Percentiles rank a stretch among this genome's conserved stretches.
Evolutionary conservation across 1,284 basidiomycete genomes (phyloP).

Genomic region (Rhodotorula glutinis): DNA sequence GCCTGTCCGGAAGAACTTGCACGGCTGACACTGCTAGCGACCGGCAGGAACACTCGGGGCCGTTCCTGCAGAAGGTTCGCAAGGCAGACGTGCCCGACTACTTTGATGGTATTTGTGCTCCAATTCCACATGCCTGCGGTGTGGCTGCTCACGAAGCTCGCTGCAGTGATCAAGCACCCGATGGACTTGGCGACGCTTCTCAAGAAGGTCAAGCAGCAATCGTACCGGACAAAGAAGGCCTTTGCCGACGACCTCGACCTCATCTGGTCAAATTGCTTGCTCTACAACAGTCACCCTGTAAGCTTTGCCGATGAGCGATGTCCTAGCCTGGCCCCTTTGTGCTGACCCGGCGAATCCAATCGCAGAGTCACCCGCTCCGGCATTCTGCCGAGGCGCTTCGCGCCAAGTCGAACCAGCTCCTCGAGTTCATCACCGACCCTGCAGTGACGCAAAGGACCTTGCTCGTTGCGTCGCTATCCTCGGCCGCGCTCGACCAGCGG

Average conservation of each 20-base stretch:
- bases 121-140: fast-evolving
- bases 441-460: conserved; percentile 25
- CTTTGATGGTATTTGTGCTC: conserved; percentile 61
- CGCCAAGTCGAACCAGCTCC: conserved; percentile 73
- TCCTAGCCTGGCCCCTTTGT: not conserved
- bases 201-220: conserved; percentile 68
- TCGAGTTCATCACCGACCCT: conserved; percentile 82
- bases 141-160: too few species aligned
- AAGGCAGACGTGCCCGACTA: conserved; percentile 84
- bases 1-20: conserved; percentile 65
- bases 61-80: conserved; percentile 83
- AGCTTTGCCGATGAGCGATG: conserved; percentile 45
- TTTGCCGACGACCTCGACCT: conserved; percentile 91
- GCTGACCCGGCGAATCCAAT: not conserved
- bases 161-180: conserved; percentile 73
- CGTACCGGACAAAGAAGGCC: conserved; percentile 85
- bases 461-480: conserved; percentile 13
- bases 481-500: conserved; percentile 8
- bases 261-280: conserved; percentile 94
- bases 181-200: conserved; percentile 92
- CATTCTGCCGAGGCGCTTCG: conserved; percentile 70
- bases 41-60: conserved; percentile 61
- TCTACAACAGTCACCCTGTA: conserved; percentile 89
- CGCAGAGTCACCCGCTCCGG: conserved; percentile 71
- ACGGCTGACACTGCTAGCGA: conserved; percentile 8